Conservation (phyloP, 2,329 filamentous ascomycete species). For the Penicillium occitanis region DNA sequence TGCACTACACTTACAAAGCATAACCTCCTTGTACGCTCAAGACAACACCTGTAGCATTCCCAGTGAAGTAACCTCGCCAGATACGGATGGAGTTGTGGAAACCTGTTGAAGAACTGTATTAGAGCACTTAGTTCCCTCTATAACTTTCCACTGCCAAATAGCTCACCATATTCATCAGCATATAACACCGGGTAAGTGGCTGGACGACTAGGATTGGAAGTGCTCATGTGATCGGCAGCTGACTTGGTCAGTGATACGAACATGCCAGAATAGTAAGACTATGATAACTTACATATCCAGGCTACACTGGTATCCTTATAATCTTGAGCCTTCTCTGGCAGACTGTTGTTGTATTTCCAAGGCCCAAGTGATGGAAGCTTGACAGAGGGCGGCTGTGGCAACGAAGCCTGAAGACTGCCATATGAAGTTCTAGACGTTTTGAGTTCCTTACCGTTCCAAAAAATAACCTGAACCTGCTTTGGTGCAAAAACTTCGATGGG, state of each 20-base stretch:
- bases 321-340: conserved; percentile 42
- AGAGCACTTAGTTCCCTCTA: background rate
- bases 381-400: conserved; percentile 32
- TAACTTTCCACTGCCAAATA: background rate
- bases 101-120: conserved; percentile 48
- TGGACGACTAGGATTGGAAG: conserved; percentile 43
- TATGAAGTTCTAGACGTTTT: conserved; percentile 37
- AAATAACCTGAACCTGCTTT: conserved; percentile 45
- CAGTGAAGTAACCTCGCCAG: conserved; percentile 68
- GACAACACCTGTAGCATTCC: conserved; percentile 59
- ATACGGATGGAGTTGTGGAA: conserved; percentile 68
- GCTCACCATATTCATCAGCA: conserved; percentile 46
- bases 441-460: conserved; percentile 52
- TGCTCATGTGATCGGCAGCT: conserved; percentile 44
- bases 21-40: conserved; percentile 64
- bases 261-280: background rate
- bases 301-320: conserved; percentile 47
- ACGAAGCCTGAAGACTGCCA: conserved; percentile 40
- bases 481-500: conserved; percentile 52
- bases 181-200: conserved; percentile 49
- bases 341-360: conserved; percentile 47
- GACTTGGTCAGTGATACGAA: conserved; percentile 23
- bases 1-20: conserved; percentile 31
- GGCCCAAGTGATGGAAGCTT: conserved; percentile 34
- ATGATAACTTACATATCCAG: conserved; percentile 31